Percentiles rank a stretch among this genome's conserved stretches.
Conservation (phyloP, 306 rosid species). For the Cucurbita ficifolia region DNA sequence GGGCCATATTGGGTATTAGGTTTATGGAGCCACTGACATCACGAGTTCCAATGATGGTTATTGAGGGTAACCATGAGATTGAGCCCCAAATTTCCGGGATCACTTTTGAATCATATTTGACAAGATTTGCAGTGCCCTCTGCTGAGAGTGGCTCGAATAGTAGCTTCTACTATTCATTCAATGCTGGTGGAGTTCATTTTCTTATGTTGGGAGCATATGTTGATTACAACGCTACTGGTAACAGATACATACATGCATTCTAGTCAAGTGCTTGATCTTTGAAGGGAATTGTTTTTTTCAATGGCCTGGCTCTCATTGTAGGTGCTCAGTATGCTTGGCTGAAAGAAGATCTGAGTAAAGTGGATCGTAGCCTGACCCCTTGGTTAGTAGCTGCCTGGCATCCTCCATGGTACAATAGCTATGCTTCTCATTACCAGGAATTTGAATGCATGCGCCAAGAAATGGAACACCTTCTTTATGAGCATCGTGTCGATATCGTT, state of each 20-base stretch:
- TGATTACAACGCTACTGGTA: conserved; percentile 69
- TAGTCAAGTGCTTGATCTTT: not conserved
- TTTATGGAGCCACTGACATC: conserved; percentile 80
- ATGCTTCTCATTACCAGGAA: conserved; percentile 85
- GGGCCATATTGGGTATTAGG: conserved; percentile 25
- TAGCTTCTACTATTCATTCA: conserved; percentile 70
- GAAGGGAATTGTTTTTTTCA: not conserved
- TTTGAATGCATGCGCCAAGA: conserved; percentile 90
- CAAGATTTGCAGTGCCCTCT: conserved; percentile 72
- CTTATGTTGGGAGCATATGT: conserved; percentile 81
- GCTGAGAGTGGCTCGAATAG: conserved; percentile 61
- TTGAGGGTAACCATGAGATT: conserved; percentile 95
- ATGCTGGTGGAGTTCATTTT: conserved; percentile 77
- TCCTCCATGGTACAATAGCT: conserved; percentile 85
- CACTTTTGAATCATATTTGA: conserved; percentile 49
- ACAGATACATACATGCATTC: not conserved
- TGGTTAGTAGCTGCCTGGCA: conserved; percentile 86
- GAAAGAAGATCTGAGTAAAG: conserved; percentile 30
- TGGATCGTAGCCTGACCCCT: conserved; percentile 56
- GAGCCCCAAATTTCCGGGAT: conserved; percentile 74
- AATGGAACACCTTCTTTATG: conserved; percentile 77
- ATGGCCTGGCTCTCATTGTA: conserved; percentile 15
- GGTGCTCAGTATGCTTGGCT: conserved; percentile 87
- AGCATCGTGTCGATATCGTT: conserved; percentile 51
- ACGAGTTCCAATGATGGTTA: conserved; percentile 69